These are phyloP conservation scores for Avicennia marina DNA, from an alignment of 257 asterid genomes.

Conservation along the genomic window DNA sequence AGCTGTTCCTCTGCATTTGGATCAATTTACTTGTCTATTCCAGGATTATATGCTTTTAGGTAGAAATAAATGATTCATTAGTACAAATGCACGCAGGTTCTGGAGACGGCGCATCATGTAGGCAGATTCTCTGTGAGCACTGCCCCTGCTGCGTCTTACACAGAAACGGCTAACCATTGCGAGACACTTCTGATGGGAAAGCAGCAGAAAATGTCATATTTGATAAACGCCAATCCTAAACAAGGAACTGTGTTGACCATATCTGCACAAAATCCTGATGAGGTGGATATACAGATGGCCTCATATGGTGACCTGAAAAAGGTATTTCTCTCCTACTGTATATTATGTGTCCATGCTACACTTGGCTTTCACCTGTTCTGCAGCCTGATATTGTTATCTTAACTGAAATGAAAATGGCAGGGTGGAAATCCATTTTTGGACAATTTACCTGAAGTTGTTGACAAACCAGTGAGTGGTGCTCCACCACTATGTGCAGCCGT, in stretches of 20 bases:
- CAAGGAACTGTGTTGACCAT: conserved; percentile 48
- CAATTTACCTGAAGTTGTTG: conserved; percentile 20
- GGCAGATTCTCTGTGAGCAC: conserved; percentile 74
- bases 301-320: conserved; percentile 31
- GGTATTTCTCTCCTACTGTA: too few relatives aligned
- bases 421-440: conserved; percentile 41
- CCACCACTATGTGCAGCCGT: conserved; percentile 43
- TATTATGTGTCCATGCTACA: too few relatives aligned
- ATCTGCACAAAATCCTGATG: conserved; percentile 40
- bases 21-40: neutral
- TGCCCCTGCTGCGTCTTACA: conserved; percentile 60
- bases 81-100: conserved; percentile 36
- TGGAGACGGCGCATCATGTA: conserved; percentile 76
- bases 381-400: too few relatives aligned
- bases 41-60: neutral
- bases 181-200: conserved; percentile 72
- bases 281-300: conserved; percentile 23
- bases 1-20: conserved; percentile 38
- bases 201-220: conserved; percentile 71
- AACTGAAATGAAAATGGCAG: conserved; percentile 21
- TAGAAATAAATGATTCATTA: neutral
- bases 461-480: conserved; percentile 20
- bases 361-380: neutral
- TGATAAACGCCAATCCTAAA: conserved; percentile 43
- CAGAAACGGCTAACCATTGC: conserved; percentile 78